A percentile compares a stretch with the other conserved stretches of the same genome.
These are phyloP conservation scores for Kickxella alabastrina DNA, from an alignment of 192 early-diverging fungal species.

Conservation along the genomic window DNA sequence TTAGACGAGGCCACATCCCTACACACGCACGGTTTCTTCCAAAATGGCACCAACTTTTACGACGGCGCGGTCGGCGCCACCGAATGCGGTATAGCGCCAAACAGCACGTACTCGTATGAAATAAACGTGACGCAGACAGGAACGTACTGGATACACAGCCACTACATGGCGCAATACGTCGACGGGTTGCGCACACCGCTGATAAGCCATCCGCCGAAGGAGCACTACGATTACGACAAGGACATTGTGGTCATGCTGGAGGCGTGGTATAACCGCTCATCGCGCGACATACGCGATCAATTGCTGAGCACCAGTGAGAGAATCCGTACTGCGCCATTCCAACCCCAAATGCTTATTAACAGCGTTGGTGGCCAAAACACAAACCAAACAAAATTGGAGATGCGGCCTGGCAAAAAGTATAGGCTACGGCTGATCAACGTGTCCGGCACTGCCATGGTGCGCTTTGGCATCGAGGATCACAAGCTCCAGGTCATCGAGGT, in stretches of 20 bases:
- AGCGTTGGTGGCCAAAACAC: constrained; percentile 56
- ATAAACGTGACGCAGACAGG: constrained; percentile 67
- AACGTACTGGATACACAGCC: constrained; percentile 82
- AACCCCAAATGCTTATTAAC: constrained; percentile 53
- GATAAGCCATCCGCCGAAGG: constrained; percentile 57
- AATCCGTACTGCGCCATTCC: constrained; percentile 24
- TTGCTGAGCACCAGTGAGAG: constrained; percentile 55
- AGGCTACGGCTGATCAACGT: constrained; percentile 79
- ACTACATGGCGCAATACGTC: constrained; percentile 68
- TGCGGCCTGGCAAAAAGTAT: constrained; percentile 77
- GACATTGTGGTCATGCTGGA: constrained; percentile 64
- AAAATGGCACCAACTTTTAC: constrained; percentile 65
- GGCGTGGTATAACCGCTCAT: constrained; percentile 70
- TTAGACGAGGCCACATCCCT: constrained; percentile 61
- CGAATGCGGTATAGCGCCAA: constrained; percentile 71
- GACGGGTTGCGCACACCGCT: constrained; percentile 77
- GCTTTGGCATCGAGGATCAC: constrained; percentile 77
- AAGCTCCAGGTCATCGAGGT: constrained; percentile 75
- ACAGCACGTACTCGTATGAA: constrained; percentile 62
- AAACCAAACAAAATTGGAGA: constrained; percentile 51
- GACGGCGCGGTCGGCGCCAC: constrained; percentile 68
- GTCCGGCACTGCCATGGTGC: constrained; percentile 66
- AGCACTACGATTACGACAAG: constrained; percentile 63
- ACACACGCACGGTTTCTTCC: constrained; percentile 78
- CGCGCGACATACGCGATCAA: constrained; percentile 50